Evolutionary conservation across 306 rosid species (phyloP).

Genomic region (Hippophae tibetana): DNA sequence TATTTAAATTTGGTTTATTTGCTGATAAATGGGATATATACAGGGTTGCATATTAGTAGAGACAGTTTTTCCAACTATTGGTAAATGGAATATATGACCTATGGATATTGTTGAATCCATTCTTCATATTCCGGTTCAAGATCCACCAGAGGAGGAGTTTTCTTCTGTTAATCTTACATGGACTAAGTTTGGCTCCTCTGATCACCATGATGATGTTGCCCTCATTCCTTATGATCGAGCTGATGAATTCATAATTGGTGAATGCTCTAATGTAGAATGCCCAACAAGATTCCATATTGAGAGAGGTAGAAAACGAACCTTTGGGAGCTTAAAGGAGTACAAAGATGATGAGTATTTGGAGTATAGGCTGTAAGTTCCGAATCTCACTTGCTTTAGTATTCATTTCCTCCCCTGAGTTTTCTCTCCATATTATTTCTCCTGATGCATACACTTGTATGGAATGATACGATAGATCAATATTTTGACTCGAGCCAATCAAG

Average conservation of each 20-base stretch:
- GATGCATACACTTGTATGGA: background rate
- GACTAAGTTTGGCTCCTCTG: conserved; percentile 71
- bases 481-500: background rate
- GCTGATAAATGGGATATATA: no score
- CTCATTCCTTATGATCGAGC: conserved; percentile 82
- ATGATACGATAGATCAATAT: background rate
- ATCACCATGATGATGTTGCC: conserved; percentile 77
- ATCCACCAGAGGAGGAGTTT: conserved; percentile 77
- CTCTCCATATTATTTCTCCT: background rate
- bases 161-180: conserved; percentile 69
- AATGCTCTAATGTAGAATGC: conserved; percentile 68
- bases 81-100: background rate
- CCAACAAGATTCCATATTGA: conserved; percentile 87
- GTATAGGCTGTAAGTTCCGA: conserved; percentile 66
- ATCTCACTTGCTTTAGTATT: conserved; percentile 9
- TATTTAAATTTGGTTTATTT: no score
- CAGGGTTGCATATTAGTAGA: no score
- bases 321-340: conserved; percentile 76
- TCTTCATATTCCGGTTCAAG: conserved; percentile 61
- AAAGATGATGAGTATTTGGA: conserved; percentile 88
- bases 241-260: conserved; percentile 83
- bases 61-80: no score
- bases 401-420: conserved; percentile 1
- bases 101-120: conserved; percentile 70
- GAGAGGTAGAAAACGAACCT: conserved; percentile 58